These are phyloP conservation scores for Malus hybrid DNA, from an alignment of 331 rosid species.

Conservation along the genomic window DNA sequence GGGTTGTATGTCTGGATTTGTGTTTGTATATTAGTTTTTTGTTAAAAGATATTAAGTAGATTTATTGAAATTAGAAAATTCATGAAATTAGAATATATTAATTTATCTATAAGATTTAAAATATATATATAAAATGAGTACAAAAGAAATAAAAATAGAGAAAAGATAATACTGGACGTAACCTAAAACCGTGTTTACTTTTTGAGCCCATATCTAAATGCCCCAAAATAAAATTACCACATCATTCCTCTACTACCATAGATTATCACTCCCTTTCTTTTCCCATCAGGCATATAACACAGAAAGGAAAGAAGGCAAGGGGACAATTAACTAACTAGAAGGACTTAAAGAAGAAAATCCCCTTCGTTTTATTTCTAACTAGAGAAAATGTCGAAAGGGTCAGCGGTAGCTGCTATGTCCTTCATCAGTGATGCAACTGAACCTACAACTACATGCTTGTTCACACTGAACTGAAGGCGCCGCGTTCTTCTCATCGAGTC, in stretches of 20 bases:
- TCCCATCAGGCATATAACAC: not conserved
- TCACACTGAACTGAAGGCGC: not conserved
- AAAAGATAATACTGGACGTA: too few species aligned
- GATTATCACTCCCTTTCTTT: not conserved
- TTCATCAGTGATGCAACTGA: not conserved
- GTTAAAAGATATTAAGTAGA: too few species aligned
- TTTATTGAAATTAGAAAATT: too few species aligned
- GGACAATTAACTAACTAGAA: not conserved
- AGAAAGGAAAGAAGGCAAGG: not conserved
- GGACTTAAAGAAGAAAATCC: not conserved
- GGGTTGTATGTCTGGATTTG: too few species aligned
- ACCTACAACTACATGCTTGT: slow-evolving; percentile 1
- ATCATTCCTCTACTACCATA: not conserved
- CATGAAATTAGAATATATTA: too few species aligned
- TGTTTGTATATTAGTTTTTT: too few species aligned
- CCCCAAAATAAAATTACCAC: too few species aligned
- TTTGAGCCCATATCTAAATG: too few species aligned
- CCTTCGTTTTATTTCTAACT: not conserved
- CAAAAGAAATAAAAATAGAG: too few species aligned
- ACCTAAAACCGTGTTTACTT: too few species aligned
- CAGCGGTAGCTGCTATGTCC: not conserved
- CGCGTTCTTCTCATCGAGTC: not conserved
- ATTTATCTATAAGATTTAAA: too few species aligned
- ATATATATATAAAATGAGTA: too few species aligned
- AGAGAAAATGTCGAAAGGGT: not conserved